Conservation (phyloP, 2,329 filamentous ascomycete genomes). For the Ophiostoma quercus region DNA sequence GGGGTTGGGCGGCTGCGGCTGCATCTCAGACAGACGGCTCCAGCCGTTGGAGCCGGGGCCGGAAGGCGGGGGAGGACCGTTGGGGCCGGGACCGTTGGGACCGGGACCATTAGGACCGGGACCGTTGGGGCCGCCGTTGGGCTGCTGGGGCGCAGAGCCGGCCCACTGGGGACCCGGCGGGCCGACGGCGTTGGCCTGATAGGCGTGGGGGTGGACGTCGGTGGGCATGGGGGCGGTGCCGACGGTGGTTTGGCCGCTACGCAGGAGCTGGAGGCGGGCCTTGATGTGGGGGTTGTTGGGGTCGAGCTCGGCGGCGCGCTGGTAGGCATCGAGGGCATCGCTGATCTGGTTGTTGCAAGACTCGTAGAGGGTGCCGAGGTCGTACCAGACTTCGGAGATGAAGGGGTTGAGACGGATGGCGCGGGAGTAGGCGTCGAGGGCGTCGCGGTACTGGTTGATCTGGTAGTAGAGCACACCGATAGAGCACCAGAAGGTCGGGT, state of each 20-base stretch:
- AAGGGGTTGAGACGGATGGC: constrained; percentile 95
- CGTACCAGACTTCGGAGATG: constrained; percentile 99
- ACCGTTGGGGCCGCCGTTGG: constrained; percentile 32
- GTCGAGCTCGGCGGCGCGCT: constrained; percentile 89
- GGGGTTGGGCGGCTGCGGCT: constrained; percentile 69
- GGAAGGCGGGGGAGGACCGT: constrained; percentile 55
- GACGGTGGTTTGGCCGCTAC: constrained; percentile 70
- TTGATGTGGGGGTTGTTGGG: constrained; percentile 94
- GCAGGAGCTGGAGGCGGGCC: constrained; percentile 80
- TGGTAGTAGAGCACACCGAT: constrained; percentile 99
- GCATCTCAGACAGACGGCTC: constrained; percentile 71
- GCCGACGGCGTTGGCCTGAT: constrained; percentile 77
- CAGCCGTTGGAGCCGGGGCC: constrained; percentile 53
- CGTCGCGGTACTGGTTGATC: constrained; percentile 98
- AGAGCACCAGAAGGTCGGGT: constrained; percentile 98
- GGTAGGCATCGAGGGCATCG: constrained; percentile 92
- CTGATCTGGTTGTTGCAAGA: constrained; percentile 98
- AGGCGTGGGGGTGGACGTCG: constrained; percentile 92
- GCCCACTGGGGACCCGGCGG: constrained; percentile 88
- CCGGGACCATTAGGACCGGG: too few species aligned
- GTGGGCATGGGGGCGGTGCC: constrained; percentile 75
- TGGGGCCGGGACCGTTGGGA: constrained; percentile 1
- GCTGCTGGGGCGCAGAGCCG: constrained; percentile 54
- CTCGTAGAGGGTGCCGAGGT: constrained; percentile 93
- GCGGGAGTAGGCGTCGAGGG: constrained; percentile 92